Conservation (phyloP, 129 eudicot species). For the Helichrysum umbraculigerum region DNA sequence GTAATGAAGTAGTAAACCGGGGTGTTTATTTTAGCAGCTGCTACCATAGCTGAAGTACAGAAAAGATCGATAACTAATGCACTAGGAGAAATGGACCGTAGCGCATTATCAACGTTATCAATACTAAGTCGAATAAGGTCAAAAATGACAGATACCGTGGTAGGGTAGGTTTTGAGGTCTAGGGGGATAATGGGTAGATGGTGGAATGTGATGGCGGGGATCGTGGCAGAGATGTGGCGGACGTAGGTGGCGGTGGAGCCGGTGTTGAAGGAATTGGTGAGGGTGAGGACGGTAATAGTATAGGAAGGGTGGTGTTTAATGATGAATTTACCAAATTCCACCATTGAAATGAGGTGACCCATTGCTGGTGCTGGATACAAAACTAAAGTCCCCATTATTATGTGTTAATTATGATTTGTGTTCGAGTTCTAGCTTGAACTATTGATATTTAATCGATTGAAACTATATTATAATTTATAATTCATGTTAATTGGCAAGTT, state of each 20-base stretch:
- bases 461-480: too few species aligned
- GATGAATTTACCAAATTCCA: conserved; percentile 49
- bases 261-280: conserved; percentile 38
- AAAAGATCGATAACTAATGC: conserved; percentile 40
- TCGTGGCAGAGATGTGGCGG: conserved; percentile 36
- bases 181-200: conserved; percentile 40
- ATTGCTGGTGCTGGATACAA: conserved; percentile 46
- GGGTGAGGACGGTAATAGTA: conserved; percentile 41
- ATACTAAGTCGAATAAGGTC: conserved; percentile 27
- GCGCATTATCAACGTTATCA: conserved; percentile 29
- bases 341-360: conserved; percentile 56
- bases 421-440: too few species aligned
- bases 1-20: conserved; percentile 33
- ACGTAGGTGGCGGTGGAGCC: conserved; percentile 43
- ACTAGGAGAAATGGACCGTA: conserved; percentile 21
- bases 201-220: conserved; percentile 56
- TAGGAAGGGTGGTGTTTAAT: conserved; percentile 35
- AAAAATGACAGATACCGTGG: conserved; percentile 28
- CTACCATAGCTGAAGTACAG: too few species aligned
- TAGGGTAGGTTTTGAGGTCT: conserved; percentile 19
- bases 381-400: conserved; percentile 15
- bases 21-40: too few species aligned
- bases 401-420: not conserved
- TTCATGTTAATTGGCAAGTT: too few species aligned
- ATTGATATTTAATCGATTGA: too few species aligned